Base-by-base conservation (phyloP, 176 grass and related monocot genomes). In the Rhipidocladum racemiflorum region DNA sequence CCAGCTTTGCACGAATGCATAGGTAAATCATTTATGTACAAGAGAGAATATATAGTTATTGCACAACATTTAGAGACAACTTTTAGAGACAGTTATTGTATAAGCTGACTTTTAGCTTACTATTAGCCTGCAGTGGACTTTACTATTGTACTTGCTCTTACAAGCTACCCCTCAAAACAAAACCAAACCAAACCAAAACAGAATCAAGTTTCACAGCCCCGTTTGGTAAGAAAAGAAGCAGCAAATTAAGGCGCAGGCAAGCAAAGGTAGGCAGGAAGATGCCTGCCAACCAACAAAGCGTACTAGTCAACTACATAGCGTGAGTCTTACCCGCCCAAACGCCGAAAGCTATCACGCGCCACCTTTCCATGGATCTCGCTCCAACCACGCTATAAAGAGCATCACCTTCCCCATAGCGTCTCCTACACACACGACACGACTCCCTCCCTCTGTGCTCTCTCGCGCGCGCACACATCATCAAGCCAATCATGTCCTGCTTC, bases 281-380 rank as follows among this genome's bases (percentile, higher is more conserved):
- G 45, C 3, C 3, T 15, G 44, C 45, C 45, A 48, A 21, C 18
- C 36, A 46, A 67, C 49, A 78, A 1, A 1, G 11, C 38, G 24
- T 4, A 18, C 48, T 15, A 77, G 70, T 75, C 85, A 84, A 84
- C 34, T 17, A 84, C 45, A 18, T 86, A 83, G 88, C 83, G 89
- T 91, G 55, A 84, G 89, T 88, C 82, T 85, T 88, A 78, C 81
- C 76, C 81, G 77, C 80, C 61, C 34, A 75, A 62, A 55, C 63
- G 76, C 89, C 89, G 76, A 91, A 91, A 91, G 89, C 7, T 44
- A 48, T 30, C 24, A 34, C 38, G 39, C 62, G 29, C 43, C 28
- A 7, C 4, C 66, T 54, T 43, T 15, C 13, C 0, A 46, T 15
- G 0, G 13, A 46, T 46, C 30, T 45, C 79, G 27, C 85, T 59